Evolutionary conservation across 2,329 filamentous ascomycete species (phyloP).

Genomic region (Trichoderma sp.): DNA sequence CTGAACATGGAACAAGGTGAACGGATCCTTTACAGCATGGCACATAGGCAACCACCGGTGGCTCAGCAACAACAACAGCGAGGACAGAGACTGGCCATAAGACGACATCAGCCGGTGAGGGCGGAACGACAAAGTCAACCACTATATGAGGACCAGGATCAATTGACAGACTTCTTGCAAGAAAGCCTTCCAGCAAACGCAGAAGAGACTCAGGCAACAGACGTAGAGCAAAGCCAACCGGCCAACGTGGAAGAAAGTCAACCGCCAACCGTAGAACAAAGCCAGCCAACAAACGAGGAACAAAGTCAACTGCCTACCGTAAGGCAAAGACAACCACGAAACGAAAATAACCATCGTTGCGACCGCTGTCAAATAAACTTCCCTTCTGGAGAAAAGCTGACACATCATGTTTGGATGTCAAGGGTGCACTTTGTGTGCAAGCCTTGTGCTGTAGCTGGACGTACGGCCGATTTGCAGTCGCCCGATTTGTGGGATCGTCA

Average conservation of each 20-base stretch:
- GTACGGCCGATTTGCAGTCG: background rate
- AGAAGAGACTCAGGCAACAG: no score
- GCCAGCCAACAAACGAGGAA: background rate
- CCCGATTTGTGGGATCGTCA: background rate
- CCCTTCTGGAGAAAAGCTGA: background rate
- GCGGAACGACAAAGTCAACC: background rate
- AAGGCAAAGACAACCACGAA: background rate
- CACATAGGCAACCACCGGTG: background rate
- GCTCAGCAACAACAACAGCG: background rate
- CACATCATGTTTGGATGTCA: background rate
- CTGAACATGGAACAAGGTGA: background rate
- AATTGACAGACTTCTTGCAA: no score
- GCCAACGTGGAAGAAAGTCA: background rate
- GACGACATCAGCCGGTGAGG: background rate
- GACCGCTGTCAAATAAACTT: background rate
- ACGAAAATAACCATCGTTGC: background rate
- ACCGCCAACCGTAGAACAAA: background rate
- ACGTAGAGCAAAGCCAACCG: no score
- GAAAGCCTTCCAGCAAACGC: background rate
- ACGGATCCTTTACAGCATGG: background rate
- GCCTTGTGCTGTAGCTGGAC: background rate
- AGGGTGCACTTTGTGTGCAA: background rate
- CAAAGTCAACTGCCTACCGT: background rate
- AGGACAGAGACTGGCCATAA: background rate
- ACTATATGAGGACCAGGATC: no score